Evolutionary conservation across 164 flowering plant species (phyloP), one percentile per base, ranked within the genome.

Genomic region (Vitis cinerea): DNA sequence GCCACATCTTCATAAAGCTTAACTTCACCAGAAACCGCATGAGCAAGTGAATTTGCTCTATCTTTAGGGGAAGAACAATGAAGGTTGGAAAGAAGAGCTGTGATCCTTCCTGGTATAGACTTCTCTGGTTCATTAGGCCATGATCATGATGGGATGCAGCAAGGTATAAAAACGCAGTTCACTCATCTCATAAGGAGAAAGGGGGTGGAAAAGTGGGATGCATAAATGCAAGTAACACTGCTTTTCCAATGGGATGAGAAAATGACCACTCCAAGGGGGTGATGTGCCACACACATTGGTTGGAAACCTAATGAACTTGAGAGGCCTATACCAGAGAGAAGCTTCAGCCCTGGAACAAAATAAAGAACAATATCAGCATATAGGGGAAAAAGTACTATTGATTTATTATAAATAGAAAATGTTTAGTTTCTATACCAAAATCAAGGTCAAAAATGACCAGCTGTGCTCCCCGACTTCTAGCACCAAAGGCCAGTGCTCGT

Each of bases 401-500:
- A 31, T 30, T 30, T 56, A 62, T 62, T 48, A 13, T 57, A 59
- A 3, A 17, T 29, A 17, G 29, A 27, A 30, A 12, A 58, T 1
- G 48, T 37, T 9, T 29, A 57, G 62, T 47, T 9, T 14, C 15
- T 30, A 27, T 87, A 87, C 93, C 84, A 68, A 72, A 82, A 71
- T 79, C 82, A 61, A 80, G 67, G 79, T 89, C 81, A 61, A 80
- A 82, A 66, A 89, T 69, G 23, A 84, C 71, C 7, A 87, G 49
- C 2, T 80, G 65, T 10, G 91, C 91, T 55, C 88, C 88, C 73
- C 86, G 82, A 59, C 60, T 77, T 79, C 82, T 86, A 50, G 90
- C 94, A 57, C 94, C 94, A 65, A 83, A 84, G 9, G 94, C 90
- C 17, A 89, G 64, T 67, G 94, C 91, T 74, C 86, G 81, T 74